These are phyloP conservation scores for Blastobotrys malaysiensis DNA, from an alignment of 1,139 yeast species.

Conservation along the genomic window DNA sequence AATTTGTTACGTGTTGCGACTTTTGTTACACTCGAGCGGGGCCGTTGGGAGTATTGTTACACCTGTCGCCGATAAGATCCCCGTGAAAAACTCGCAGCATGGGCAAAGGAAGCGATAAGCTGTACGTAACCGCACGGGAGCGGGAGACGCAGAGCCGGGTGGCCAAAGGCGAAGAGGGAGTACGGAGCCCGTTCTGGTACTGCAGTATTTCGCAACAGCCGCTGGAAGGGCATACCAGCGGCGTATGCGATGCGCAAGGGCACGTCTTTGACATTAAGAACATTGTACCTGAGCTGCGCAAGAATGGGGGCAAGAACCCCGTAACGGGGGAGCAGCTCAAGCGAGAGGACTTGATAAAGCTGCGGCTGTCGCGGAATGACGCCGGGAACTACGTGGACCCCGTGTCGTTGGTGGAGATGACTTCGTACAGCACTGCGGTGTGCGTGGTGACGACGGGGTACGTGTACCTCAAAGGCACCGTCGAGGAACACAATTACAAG, in stretches of 20 bases:
- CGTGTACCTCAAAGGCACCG: constrained; percentile 32
- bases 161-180: background rate
- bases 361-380: constrained; percentile 28
- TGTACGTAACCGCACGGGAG: constrained; percentile 33
- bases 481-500: constrained; percentile 31
- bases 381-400: constrained; percentile 33
- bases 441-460: constrained; percentile 31
- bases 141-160: constrained; percentile 26
- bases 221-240: constrained; percentile 23
- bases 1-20: too few relatives aligned
- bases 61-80: background rate
- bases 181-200: constrained; percentile 30
- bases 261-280: constrained; percentile 34
- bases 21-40: too few relatives aligned
- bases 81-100: constrained; percentile 15
- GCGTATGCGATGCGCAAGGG: constrained; percentile 31
- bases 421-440: constrained; percentile 28
- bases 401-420: constrained; percentile 33
- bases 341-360: constrained; percentile 24
- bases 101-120: constrained; percentile 38
- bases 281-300: constrained; percentile 31
- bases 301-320: constrained; percentile 29
- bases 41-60: too few relatives aligned
- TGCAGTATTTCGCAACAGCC: constrained; percentile 35
- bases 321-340: constrained; percentile 27